Percentiles rank a stretch among this genome's conserved stretches.
phyloP scores from a whole-genome alignment of 345 rosid genomes.

The Heritiera littoralis region DNA sequence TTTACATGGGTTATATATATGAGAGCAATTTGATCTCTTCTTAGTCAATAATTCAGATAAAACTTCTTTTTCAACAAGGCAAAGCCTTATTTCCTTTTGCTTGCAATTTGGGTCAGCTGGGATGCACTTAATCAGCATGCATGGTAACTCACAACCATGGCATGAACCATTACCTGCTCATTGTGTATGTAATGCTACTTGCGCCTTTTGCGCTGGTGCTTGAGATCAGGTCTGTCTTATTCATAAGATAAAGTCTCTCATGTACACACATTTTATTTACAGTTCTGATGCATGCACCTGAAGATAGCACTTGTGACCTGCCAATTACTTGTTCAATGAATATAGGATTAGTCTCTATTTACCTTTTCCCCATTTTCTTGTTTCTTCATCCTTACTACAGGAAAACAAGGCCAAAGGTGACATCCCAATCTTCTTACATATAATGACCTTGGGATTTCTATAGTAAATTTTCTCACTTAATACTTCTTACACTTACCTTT shows the following conservation, averaged over 20 bases:
- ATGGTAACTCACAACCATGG: constrained; percentile 67
- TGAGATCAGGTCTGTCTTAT: constrained; percentile 49
- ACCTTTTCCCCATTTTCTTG: not conserved
- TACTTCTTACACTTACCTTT: too few species aligned
- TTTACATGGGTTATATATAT: constrained; percentile 1
- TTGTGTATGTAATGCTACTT: constrained; percentile 69
- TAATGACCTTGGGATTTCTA: too few species aligned
- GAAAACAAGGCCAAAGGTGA: too few species aligned
- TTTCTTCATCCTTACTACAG: not conserved
- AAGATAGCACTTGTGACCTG: not conserved
- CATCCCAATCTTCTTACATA: too few species aligned
- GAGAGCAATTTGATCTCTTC: not conserved
- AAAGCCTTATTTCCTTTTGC: constrained; percentile 63
- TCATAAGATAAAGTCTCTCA: not conserved
- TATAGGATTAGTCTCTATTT: not conserved
- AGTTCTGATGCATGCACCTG: constrained; percentile 4
- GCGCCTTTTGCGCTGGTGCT: constrained; percentile 75
- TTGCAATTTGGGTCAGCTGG: constrained; percentile 77
- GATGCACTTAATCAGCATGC: constrained; percentile 55
- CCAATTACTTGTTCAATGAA: not conserved
- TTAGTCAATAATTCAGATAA: not conserved
- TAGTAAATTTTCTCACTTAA: too few species aligned
- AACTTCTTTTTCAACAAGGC: constrained; percentile 19
- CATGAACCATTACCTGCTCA: constrained; percentile 69
- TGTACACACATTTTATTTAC: not conserved